Evolutionary conservation across 306 rosid species (phyloP).

Genomic region (Cucurbita argyrosperma): DNA sequence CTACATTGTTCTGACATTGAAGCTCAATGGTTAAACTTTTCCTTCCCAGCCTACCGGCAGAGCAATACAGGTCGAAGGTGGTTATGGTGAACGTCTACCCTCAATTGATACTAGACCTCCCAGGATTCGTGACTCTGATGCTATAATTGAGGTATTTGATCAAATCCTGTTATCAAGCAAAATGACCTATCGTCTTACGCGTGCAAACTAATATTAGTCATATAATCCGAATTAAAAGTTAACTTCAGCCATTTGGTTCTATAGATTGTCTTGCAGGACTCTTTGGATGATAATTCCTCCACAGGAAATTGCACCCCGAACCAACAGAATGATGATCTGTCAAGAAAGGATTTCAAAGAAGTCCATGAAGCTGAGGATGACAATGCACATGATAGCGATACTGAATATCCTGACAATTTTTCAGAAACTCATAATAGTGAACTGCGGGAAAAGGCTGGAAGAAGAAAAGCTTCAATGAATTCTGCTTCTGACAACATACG

Average conservation of each 20-base stretch:
- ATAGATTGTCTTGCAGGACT: slow-evolving; percentile 90
- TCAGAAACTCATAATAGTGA: slow-evolving; percentile 24
- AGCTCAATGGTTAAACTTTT: slow-evolving; percentile 15
- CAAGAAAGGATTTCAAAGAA: slow-evolving; percentile 37
- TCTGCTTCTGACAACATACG: slow-evolving; percentile 25
- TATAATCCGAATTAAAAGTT: slow-evolving; percentile 2
- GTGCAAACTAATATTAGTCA: neutral
- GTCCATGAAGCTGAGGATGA: slow-evolving; percentile 38
- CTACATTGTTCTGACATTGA: neutral
- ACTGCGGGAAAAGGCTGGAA: slow-evolving; percentile 48
- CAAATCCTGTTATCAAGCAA: slow-evolving; percentile 6
- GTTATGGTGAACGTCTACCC: slow-evolving; percentile 91
- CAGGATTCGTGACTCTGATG: slow-evolving; percentile 87
- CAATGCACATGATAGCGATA: slow-evolving; percentile 26
- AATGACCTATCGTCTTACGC: neutral
- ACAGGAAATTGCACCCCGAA: slow-evolving; percentile 42
- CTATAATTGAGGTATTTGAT: slow-evolving; percentile 84
- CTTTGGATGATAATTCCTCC: slow-evolving; percentile 66
- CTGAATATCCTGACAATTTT: slow-evolving; percentile 30
- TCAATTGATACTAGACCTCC: slow-evolving; percentile 94
- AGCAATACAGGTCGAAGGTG: slow-evolving; percentile 99
- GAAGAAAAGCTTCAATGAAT: slow-evolving; percentile 27
- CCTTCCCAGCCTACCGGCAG: slow-evolving; percentile 90
- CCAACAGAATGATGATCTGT: slow-evolving; percentile 36
- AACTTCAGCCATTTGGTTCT: slow-evolving; percentile 18